Base-by-base conservation (phyloP, 106 monocot genomes). In the Xerophyta viscosa region DNA sequence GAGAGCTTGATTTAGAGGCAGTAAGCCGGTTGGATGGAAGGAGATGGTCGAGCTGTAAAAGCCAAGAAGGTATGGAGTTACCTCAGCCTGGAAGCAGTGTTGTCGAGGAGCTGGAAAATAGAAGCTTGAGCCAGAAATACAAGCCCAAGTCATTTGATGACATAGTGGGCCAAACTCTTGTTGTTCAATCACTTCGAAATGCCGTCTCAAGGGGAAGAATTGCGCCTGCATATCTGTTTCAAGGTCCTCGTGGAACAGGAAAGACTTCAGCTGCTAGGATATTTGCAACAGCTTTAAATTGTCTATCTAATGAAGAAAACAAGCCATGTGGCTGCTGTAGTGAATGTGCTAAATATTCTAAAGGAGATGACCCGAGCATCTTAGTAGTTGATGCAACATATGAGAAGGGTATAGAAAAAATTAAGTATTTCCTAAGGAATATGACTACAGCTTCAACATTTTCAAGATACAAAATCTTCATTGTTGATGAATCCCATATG, bases 41-140 rank as follows among this genome's bases (percentile, higher is more conserved):
- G 30, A 74, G 80, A 69, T 93, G 93, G 87, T 93, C 93, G 29
- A 81, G 66, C 60, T 93, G 80, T 42, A 82, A 72, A 88, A 93
- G 80, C 57, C 71, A 77, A 63, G 93, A 93, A 20, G 73, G 42
- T 18, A 18, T 68, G 13, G 77, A 79, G 36, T 15, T 64, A 28
- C 66, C 50, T 18, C 37, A 27, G 52, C 37, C 54, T 68, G 50
- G 28, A 56, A 57, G 22, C 10, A 20, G 10, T 63, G 66, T 69
- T 21, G 27, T 63, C 10, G 69, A 74, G 42, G 56, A 30, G 22
- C 6, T 50, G 20, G 58, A 76, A 2, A 66, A 76, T 10, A 79
- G 69, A 68, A 74, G 63, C 55, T 65, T 87, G 52, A 77, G 70
- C 30, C 56, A 71, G 46, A 87, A 74, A 29, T 68, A 77, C 45